phyloP scores from a whole-genome alignment of 1,139 yeast species.

The Lodderomyces theae region DNA sequence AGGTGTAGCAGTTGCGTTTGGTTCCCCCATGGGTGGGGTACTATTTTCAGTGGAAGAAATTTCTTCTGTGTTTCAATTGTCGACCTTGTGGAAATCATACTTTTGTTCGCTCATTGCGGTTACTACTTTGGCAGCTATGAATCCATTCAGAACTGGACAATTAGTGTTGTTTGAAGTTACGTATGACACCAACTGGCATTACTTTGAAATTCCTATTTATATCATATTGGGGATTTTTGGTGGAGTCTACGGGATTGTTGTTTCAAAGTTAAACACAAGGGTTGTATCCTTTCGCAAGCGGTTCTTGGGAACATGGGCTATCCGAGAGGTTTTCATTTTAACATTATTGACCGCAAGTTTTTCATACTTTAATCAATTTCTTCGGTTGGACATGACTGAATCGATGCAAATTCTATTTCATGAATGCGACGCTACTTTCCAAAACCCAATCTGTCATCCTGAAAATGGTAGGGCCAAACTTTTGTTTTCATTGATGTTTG shows the following conservation, averaged over 20 bases:
- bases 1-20: conserved; percentile 75
- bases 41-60: conserved; percentile 73
- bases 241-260: conserved; percentile 81
- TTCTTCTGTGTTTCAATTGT: conserved; percentile 64
- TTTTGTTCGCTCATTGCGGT: conserved; percentile 90
- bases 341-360: conserved; percentile 71
- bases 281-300: conserved; percentile 78
- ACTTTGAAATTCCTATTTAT: conserved; percentile 79
- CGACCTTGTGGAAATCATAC: conserved; percentile 88
- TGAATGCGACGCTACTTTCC: conserved; percentile 61
- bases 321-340: conserved; percentile 68
- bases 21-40: conserved; percentile 73
- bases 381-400: conserved; percentile 90
- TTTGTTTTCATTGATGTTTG: conserved; percentile 57
- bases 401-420: conserved; percentile 87
- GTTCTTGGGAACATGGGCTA: conserved; percentile 55
- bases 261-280: conserved; percentile 74
- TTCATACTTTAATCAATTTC: conserved; percentile 80
- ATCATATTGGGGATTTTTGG: conserved; percentile 84
- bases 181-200: conserved; percentile 84
- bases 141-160: conserved; percentile 94
- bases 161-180: conserved; percentile 86
- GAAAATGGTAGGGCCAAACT: conserved; percentile 32
- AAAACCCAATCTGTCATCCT: conserved; percentile 48
- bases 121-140: conserved; percentile 66